phyloP scores from a whole-genome alignment of 257 asterid species.

The Galeopsis tetrahit region DNA sequence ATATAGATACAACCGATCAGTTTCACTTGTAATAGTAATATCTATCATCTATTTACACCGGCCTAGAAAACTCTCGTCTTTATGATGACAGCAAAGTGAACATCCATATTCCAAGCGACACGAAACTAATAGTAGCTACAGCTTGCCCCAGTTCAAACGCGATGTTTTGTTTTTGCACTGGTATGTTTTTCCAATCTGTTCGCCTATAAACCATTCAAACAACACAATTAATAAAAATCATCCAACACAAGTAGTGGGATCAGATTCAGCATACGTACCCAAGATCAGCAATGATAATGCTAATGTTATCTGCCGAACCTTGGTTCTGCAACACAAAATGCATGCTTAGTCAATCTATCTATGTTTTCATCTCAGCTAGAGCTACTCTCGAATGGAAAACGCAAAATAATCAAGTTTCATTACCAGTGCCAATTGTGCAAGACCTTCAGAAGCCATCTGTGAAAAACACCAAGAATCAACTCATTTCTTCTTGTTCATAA shows the following conservation, averaged over 20 bases:
- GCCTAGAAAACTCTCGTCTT: conserved; percentile 4
- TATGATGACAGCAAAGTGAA: conserved; percentile 58
- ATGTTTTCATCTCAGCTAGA: not conserved
- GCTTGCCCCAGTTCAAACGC: conserved; percentile 68
- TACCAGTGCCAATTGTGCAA: conserved; percentile 87
- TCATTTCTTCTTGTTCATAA: conserved; percentile 23
- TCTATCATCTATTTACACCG: conserved; percentile 36
- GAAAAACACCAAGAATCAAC: conserved; percentile 17
- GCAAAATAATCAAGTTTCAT: conserved; percentile 18
- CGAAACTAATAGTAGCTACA: conserved; percentile 64
- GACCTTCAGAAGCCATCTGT: conserved; percentile 92
- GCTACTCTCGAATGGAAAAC: too few relatives aligned
- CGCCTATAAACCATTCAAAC: conserved; percentile 38
- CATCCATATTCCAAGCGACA: conserved; percentile 84
- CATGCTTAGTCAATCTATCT: conserved; percentile 4
- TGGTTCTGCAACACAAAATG: conserved; percentile 55
- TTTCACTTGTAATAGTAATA: conserved; percentile 18
- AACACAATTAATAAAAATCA: not conserved
- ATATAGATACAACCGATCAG: conserved; percentile 13
- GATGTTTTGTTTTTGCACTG: conserved; percentile 54
- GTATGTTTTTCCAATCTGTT: conserved; percentile 77
- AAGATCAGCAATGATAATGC: conserved; percentile 87
- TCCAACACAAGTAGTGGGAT: not conserved
- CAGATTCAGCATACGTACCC: conserved; percentile 53
- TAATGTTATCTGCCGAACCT: conserved; percentile 86